Evolutionary conservation across 306 rosid genomes (phyloP), one percentile per base, ranked within the genome.

Genomic region (Pterocarpus santalinus): DNA sequence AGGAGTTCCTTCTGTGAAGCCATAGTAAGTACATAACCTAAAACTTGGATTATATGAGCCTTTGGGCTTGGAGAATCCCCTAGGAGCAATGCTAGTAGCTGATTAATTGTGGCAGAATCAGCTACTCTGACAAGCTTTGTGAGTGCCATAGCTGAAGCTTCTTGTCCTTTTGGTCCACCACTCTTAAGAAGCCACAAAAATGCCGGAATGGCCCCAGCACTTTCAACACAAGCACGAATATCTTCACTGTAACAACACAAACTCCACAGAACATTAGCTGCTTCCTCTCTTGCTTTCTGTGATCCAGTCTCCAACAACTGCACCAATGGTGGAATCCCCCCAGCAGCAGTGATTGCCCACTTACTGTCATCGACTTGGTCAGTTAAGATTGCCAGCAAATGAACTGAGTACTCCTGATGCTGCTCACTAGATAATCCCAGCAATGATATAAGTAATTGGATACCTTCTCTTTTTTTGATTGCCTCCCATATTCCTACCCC

Each of bases 261-360:
- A 87, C 91, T 91, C 96, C 98, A 90, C 71, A 95, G 87, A 84
- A 93, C 88, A 83, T 93, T 95, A 66, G 98, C 99, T 2, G 97
- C 97, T 28, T 93, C 97, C 90, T 95, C 99, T 86, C 89, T 93
- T 52, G 99, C 98, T 80, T 93, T 90, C 75, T 91, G 97, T 34
- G 99, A 91, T 77, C 98, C 97, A 16, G 93, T 89, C 86, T 95
- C 98, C 84, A 95, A 85, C 80, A 93, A 84, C 91, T 95, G 97
- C 83, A 95, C 99, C 86, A 95, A 62, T 41, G 91, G 97, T 78
- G 99, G 99, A 87, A 95, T 95, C 69, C 97, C 99, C 65, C 99
- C 98, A 33, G 99, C 98, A 87, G 99, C 99, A 72, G 99, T 95
- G 78, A 93, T 93, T 77, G 99, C 99, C 99, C 99, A 95, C 83